A percentile compares a stretch with the other conserved stretches of the same genome.
Conservation (phyloP, 441 rosid species). For the Populus trichocarpa region DNA sequence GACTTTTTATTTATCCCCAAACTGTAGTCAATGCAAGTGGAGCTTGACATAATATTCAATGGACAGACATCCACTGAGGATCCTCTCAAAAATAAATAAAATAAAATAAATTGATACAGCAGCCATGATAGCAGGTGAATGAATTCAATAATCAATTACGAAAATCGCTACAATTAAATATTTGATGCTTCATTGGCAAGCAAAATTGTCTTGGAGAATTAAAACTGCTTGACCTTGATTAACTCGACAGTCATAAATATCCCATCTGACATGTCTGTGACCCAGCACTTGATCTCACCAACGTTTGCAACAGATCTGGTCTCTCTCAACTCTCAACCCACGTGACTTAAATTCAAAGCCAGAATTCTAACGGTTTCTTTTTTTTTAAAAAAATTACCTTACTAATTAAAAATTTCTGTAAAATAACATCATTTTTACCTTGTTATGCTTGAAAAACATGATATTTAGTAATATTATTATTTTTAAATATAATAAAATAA, state of each 20-base stretch:
- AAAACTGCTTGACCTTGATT: neutral
- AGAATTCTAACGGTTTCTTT: neutral
- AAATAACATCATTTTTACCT: no score
- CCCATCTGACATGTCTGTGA: constrained; percentile 14
- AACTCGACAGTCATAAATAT: neutral
- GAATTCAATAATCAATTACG: neutral
- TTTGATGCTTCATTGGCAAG: constrained; percentile 13
- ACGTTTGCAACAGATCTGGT: neutral
- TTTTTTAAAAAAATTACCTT: no score
- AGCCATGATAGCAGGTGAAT: neutral
- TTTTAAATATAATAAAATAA: no score
- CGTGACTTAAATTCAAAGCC: neutral
- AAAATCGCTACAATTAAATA: neutral
- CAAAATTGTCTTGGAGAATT: neutral
- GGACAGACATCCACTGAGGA: neutral
- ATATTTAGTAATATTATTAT: no score
- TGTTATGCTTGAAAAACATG: no score
- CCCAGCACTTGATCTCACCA: constrained; percentile 6
- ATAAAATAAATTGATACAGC: neutral
- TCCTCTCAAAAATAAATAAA: neutral
- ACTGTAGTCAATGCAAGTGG: neutral
- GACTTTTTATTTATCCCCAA: no score
- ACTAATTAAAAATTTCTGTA: no score
- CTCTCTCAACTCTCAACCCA: neutral
- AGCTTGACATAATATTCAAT: neutral